Base-by-base conservation (phyloP, 768 basidiomycete species). In the Asterophora lycoperdoides region DNA sequence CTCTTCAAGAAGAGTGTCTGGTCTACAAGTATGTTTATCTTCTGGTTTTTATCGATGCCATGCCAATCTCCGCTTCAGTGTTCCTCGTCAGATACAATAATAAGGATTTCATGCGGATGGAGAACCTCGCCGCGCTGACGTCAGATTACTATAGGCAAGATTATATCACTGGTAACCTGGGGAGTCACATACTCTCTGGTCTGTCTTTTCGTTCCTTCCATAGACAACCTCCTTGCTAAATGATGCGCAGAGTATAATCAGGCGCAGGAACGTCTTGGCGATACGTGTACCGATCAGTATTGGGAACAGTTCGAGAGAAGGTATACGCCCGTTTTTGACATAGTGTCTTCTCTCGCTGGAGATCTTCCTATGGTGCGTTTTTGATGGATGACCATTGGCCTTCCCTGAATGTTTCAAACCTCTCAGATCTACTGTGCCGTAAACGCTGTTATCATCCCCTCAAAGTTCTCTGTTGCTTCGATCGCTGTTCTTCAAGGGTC, bases 401-500 rank as follows among this genome's bases (percentile, higher is more conserved):
- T 9, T 9, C 7, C 0, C 13, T 23, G 23, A 14, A 26, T 6
- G 8, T 17, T 40, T 26, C 1, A 11, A 8, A 17, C 36, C 17
- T 20, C 33, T 32, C 41, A 75, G 73, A 50, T 71, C 1, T 75
- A 69, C 41, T 74, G 66, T 38, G 71, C 68, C 0, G 36, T 64
- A 6, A 57, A 62, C 19, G 66, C 66, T 1, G 44, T 71, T 1
- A 32, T 67, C 2, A 58, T 60, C 35, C 72, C 73, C 2, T 47
- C 58, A 0, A 60, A 60, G 34, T 68, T 72, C 40, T 70, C 73
- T 2, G 42, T 75, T 11, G 62, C 70, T 0, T 68, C 68, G 1
- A 61, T 75, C 19, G 72, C 72, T 1, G 67, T 71, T 34, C 59
- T 75, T 3, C 71, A 74, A 26, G 64, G 68, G 41, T 71, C 71